phyloP scores from a whole-genome alignment of 345 rosid genomes.

The Salix koriyanagi region DNA sequence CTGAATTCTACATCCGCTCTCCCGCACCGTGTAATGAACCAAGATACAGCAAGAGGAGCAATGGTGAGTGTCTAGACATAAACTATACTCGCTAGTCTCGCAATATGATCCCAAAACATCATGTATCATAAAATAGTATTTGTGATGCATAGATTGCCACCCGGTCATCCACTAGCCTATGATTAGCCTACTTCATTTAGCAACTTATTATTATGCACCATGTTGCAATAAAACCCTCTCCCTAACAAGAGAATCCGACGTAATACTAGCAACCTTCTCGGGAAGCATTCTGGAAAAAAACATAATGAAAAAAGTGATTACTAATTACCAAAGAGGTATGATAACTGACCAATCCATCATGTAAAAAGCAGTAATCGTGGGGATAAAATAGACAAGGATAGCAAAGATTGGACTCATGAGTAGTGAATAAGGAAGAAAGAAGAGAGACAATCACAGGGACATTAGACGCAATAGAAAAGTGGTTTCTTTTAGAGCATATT shows the following conservation, averaged over 20 bases:
- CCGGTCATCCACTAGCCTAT: neutral
- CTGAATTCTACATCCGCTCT: neutral
- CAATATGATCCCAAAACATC: neutral
- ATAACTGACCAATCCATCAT: neutral
- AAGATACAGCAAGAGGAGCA: neutral
- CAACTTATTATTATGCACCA: conserved; percentile 43
- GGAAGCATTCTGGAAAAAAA: conserved; percentile 62
- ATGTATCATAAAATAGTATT: neutral
- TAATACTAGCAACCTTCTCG: conserved; percentile 60
- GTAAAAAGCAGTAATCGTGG: neutral
- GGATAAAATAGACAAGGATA: neutral
- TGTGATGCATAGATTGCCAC: neutral
- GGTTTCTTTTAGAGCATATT: neutral
- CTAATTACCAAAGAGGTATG: neutral
- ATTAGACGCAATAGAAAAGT: neutral
- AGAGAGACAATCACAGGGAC: neutral
- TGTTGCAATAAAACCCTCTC: conserved; percentile 60
- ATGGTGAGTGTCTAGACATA: neutral
- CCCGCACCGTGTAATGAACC: neutral
- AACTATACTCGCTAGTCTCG: neutral
- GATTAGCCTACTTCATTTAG: neutral
- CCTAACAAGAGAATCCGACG: conserved; percentile 61
- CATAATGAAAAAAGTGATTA: neutral
- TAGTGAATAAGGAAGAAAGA: neutral
- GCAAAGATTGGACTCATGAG: neutral